phyloP scores from a whole-genome alignment of 495 filamentous ascomycete genomes.

The Chaetomium cochliodes region DNA sequence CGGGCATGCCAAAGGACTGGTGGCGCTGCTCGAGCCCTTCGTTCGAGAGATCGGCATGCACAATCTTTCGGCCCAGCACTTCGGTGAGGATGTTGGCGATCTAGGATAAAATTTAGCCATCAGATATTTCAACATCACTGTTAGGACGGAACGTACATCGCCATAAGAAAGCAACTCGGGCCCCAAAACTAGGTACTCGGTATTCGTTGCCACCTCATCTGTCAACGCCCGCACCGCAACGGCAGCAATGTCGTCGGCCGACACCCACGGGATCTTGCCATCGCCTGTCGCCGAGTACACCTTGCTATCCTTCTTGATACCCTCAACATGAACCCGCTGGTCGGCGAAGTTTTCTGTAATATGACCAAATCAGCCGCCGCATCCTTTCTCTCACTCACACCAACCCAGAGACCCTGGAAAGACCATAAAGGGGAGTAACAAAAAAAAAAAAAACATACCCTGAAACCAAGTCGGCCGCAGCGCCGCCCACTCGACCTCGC shows the following conservation, averaged over 20 bases:
- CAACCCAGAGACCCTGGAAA: neutral
- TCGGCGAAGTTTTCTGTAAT: slow-evolving; percentile 37
- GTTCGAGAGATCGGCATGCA: slow-evolving; percentile 44
- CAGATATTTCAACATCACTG: neutral
- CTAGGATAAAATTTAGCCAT: slow-evolving; percentile 26
- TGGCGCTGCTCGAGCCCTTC: slow-evolving; percentile 32
- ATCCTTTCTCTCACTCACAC: neutral
- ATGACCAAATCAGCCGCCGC: neutral
- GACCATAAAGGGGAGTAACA: neutral
- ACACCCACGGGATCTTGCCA: slow-evolving; percentile 50
- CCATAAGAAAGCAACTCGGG: slow-evolving; percentile 47
- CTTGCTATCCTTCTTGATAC: slow-evolving; percentile 44
- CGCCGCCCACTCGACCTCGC: slow-evolving; percentile 45
- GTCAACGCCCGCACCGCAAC: slow-evolving; percentile 48
- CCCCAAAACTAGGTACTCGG: slow-evolving; percentile 47
- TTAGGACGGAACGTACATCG: slow-evolving; percentile 39
- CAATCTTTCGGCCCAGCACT: slow-evolving; percentile 41
- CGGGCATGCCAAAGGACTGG: slow-evolving; percentile 34
- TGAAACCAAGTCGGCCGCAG: slow-evolving; percentile 49
- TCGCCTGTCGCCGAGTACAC: slow-evolving; percentile 46
- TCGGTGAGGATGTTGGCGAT: slow-evolving; percentile 44
- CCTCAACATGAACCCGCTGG: slow-evolving; percentile 30
- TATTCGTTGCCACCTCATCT: slow-evolving; percentile 41
- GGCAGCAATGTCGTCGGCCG: slow-evolving; percentile 48
- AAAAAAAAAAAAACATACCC: slow-evolving; percentile 30